Base-by-base conservation (phyloP, 345 rosid genomes). In the Atalantia buxifolia region DNA sequence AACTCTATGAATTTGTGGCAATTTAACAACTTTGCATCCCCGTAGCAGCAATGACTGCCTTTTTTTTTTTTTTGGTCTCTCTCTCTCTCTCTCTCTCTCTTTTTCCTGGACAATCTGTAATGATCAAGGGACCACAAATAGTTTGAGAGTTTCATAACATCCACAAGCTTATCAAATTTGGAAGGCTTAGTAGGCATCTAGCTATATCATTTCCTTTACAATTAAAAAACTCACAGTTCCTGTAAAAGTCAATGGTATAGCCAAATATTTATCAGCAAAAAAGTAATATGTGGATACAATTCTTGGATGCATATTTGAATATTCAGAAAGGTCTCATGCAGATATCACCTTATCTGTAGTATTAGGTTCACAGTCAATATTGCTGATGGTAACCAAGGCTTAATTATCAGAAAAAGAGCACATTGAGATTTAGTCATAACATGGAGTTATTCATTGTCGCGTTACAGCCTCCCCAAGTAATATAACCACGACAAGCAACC, bases 91-190 rank as follows among this genome's bases (percentile, higher is more conserved):
- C 12, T 7, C 38, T 38, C 45, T 9, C 45, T 40, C 45, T 9
- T 3, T 40, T 9, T 40, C 45, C 45, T 40, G 45, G 35, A 50
- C 35, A 65, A 64, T 75, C 27, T 48, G 16, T 50, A 27, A 64
- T 10, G 21, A 45, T 48, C 14, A 21, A 65, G 71, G 78, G 71
- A 66, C 78, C 55, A 66, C 65, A 76, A 13, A 31, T 42, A 65
- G 48, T 8, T 6, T 50, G 50, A 9, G 59, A 57, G 14, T 24
- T 28, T 61, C 50, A 22, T 13, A 45, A 14, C 60, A 64, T 75
- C 69, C 71, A 45, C 78, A 65, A 10, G 71, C 63, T 33, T 22
- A 30, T 36, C 31, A 13, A 28, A 31, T 66, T 24, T 45, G 14
- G n/a, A 75, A 25, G 68, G 42, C 36, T 35, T 74, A 30, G 48